These are phyloP conservation scores for Bombardia bombarda DNA, from an alignment of 495 filamentous ascomycete species.

Conservation along the genomic window DNA sequence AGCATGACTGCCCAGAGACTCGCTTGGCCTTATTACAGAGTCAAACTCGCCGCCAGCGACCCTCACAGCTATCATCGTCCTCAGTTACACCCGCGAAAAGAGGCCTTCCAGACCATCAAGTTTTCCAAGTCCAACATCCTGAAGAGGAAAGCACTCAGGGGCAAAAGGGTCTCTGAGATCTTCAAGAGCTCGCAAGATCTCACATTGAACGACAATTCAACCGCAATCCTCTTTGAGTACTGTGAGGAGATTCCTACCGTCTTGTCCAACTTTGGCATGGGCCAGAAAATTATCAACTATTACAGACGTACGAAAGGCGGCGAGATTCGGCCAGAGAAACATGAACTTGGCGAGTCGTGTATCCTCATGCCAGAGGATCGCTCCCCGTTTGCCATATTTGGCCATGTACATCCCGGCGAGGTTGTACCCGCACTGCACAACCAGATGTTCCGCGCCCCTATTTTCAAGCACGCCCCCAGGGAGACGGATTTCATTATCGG, in stretches of 20 bases:
- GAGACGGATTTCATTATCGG: conserved; percentile 82
- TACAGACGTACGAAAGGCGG: conserved; percentile 81
- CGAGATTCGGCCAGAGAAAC: conserved; percentile 45
- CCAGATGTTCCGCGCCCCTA: conserved; percentile 85
- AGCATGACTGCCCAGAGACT: conserved; percentile 81
- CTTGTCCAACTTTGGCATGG: conserved; percentile 96
- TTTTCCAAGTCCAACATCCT: conserved; percentile 55
- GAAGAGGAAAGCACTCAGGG: conserved; percentile 75
- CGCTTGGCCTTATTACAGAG: conserved; percentile 89
- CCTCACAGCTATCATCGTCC: conserved; percentile 91
- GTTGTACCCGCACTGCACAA: conserved; percentile 86
- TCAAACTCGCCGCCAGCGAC: conserved; percentile 67
- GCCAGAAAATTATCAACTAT: conserved; percentile 88
- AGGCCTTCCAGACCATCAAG: conserved; percentile 41
- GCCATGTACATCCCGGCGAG: conserved; percentile 83
- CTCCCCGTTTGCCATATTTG: conserved; percentile 92
- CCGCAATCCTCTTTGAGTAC: conserved; percentile 82
- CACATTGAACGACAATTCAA: conserved; percentile 79
- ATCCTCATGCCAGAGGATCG: conserved; percentile 88
- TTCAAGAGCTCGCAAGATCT: conserved; percentile 71
- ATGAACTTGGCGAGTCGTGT: conserved; percentile 69
- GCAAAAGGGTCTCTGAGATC: conserved; percentile 63
- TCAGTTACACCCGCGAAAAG: conserved; percentile 47
- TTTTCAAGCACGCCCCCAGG: conserved; percentile 79
- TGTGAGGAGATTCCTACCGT: conserved; percentile 88